phyloP scores from a whole-genome alignment of 169 alveolate species.

The Eimeria acervulina region DNA sequence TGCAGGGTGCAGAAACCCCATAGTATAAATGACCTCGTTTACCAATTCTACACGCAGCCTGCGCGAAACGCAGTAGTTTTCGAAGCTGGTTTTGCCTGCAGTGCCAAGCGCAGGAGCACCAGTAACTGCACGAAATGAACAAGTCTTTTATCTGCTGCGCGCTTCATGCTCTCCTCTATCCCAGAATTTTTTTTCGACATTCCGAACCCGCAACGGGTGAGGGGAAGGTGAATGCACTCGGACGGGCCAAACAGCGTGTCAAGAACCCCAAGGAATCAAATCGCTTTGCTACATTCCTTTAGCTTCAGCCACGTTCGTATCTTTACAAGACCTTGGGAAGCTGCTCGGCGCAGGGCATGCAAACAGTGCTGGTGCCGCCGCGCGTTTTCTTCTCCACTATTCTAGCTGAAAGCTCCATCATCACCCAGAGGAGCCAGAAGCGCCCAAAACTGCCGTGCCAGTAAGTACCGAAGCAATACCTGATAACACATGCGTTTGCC shows the following conservation, averaged over 20 bases:
- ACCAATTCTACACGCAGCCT: not conserved
- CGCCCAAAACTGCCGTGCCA: not conserved
- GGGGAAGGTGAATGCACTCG: not conserved
- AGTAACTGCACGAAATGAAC: not conserved
- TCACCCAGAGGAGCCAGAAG: not conserved
- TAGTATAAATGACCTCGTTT: not conserved
- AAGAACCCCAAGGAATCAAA: not conserved
- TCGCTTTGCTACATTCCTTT: not conserved
- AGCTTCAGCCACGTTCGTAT: not conserved
- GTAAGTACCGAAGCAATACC: not conserved
- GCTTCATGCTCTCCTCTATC: too few relatives aligned
- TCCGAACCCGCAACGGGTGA: not conserved
- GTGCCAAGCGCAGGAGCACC: not conserved
- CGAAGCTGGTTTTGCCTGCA: not conserved
- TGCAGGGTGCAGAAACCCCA: not conserved
- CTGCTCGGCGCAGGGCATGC: not conserved
- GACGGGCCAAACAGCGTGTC: not conserved
- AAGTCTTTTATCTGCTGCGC: not conserved
- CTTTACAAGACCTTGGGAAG: not conserved
- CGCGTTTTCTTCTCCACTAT: not conserved
- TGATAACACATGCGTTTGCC: not conserved
- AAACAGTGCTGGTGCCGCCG: not conserved
- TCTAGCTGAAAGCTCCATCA: not conserved
- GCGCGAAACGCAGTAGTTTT: not conserved
- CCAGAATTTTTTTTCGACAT: not conserved